These are phyloP conservation scores for Colletotrichum tamarilloi DNA, from an alignment of 2,329 filamentous ascomycete genomes.

Conservation along the genomic window DNA sequence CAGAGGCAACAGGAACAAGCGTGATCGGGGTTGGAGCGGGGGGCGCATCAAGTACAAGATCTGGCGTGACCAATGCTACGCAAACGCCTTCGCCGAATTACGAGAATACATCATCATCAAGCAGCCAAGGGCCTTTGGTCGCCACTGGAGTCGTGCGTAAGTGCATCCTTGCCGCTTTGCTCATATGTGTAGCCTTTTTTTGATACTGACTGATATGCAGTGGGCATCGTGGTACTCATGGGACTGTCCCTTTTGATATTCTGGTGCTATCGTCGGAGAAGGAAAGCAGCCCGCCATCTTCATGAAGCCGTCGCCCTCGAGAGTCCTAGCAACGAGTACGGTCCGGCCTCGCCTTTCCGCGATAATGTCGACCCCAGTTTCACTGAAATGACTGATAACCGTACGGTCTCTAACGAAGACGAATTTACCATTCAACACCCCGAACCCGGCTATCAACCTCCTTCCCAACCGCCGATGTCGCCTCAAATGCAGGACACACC, in stretches of 20 bases:
- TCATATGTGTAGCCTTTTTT: not conserved
- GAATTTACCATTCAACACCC: conserved; percentile 6
- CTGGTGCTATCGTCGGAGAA: conserved; percentile 28
- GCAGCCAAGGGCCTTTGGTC: conserved; percentile 4
- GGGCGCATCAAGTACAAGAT: not conserved
- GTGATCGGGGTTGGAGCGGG: not conserved
- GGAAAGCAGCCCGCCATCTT: not conserved
- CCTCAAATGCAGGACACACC: not conserved
- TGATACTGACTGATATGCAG: not conserved
- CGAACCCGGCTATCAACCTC: not conserved
- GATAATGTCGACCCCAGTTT: not conserved
- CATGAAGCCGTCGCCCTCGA: conserved; percentile 6
- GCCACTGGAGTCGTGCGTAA: conserved; percentile 24
- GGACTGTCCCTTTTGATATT: conserved; percentile 24
- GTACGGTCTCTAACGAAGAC: not conserved
- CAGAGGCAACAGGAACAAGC: not conserved
- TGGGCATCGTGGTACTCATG: conserved; percentile 24
- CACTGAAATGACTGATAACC: not conserved
- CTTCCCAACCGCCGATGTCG: not conserved
- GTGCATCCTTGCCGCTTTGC: not conserved
- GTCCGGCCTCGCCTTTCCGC: not conserved
- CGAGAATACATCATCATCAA: not conserved
- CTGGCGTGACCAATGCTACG: not conserved
- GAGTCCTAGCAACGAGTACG: conserved; percentile 1
- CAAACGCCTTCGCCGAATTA: not conserved